Conservation (phyloP, 1,284 basidiomycete species). For the Marasmius tenuissimus region DNA sequence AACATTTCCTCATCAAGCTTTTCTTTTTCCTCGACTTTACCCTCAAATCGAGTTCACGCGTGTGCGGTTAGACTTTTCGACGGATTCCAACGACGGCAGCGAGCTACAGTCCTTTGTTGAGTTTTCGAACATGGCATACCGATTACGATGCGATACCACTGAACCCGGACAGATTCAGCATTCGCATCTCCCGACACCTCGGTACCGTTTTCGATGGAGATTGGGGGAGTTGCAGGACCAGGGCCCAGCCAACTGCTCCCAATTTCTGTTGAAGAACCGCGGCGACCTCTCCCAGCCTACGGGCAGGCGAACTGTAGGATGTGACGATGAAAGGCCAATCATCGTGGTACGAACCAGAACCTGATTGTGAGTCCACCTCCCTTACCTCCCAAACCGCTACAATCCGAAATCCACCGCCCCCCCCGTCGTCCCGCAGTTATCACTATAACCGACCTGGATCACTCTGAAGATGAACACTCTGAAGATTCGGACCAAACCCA, state of each 20-base stretch:
- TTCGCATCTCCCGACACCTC: conserved; percentile 11
- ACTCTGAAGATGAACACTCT: too few relatives aligned
- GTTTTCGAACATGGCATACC: conserved; percentile 45
- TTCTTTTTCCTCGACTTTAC: too few relatives aligned
- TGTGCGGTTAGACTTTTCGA: too few relatives aligned
- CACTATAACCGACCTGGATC: too few relatives aligned
- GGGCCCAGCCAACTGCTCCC: conserved; percentile 19
- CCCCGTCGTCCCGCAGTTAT: too few relatives aligned
- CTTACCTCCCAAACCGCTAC: too few relatives aligned
- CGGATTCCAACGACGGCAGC: conserved; percentile 23
- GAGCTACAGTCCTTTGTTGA: conserved; percentile 46
- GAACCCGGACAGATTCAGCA: background rate
- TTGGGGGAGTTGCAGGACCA: conserved; percentile 16
- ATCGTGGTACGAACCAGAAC: conserved; percentile 70
- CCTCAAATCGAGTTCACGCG: too few relatives aligned
- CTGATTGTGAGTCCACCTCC: too few relatives aligned
- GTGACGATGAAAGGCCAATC: conserved; percentile 54
- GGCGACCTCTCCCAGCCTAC: conserved; percentile 27
- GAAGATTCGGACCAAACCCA: too few relatives aligned
- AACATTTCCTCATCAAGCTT: too few relatives aligned
- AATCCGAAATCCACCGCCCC: too few relatives aligned
- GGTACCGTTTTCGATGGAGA: conserved; percentile 13
- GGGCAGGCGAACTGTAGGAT: conserved; percentile 32
- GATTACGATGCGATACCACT: background rate
- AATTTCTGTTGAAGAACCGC: conserved; percentile 48